phyloP scores from a whole-genome alignment of 2,329 filamentous ascomycete genomes.

The Aspergillus tubingensis region DNA sequence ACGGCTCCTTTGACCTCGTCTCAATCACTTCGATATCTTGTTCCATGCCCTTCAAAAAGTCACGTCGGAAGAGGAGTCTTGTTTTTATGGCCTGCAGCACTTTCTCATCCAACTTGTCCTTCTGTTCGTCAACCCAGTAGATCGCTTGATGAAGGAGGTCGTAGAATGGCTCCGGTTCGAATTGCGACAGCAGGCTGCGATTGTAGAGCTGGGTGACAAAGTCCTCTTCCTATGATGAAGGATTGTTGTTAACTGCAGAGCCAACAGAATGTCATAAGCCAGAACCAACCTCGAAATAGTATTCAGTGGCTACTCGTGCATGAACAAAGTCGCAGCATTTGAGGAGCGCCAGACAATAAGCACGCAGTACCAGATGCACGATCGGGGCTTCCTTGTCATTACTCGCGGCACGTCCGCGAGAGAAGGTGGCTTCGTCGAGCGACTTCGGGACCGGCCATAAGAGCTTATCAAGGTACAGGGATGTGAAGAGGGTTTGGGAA shows the following conservation, averaged over 20 bases:
- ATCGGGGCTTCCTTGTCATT: constrained; percentile 46
- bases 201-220: constrained; percentile 93
- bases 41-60: constrained; percentile 46
- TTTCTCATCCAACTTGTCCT: constrained; percentile 35
- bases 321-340: constrained; percentile 83
- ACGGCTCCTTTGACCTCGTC: constrained; percentile 31
- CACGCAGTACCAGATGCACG: constrained; percentile 67
- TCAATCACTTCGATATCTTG: constrained; percentile 36
- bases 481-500: constrained; percentile 92
- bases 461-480: constrained; percentile 82
- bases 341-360: constrained; percentile 82
- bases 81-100: constrained; percentile 59
- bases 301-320: constrained; percentile 73
- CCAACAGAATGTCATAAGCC: not conserved
- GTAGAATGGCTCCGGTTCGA: constrained; percentile 60
- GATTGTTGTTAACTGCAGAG: not conserved
- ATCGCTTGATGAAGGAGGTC: constrained; percentile 58
- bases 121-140: constrained; percentile 49
- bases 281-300: constrained; percentile 77
- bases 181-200: constrained; percentile 68
- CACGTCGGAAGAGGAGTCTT: constrained; percentile 67
- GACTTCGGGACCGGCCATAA: constrained; percentile 68
- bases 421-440: constrained; percentile 67
- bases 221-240: constrained; percentile 74
- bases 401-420: constrained; percentile 31